Evolutionary conservation across 805 yeast genomes (phyloP).

Genomic region (Candida succiphila): DNA sequence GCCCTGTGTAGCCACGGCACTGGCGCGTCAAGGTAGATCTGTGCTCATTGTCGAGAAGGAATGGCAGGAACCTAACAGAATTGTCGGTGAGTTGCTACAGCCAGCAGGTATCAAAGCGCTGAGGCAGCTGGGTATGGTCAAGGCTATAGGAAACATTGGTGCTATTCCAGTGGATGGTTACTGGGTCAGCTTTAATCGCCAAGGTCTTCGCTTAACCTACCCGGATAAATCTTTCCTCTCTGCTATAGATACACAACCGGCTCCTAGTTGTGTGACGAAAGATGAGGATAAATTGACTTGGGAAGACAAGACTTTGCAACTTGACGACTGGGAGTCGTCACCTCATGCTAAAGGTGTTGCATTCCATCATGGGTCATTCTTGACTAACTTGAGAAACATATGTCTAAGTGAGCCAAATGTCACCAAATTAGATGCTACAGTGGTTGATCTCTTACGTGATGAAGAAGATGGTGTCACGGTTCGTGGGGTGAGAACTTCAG

Average conservation of each 20-base stretch:
- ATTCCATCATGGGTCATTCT: conserved; percentile 88
- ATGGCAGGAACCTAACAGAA: conserved; percentile 88
- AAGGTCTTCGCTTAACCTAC: conserved; percentile 54
- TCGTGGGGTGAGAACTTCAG: conserved; percentile 62
- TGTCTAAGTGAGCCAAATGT: conserved; percentile 65
- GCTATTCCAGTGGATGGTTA: conserved; percentile 78
- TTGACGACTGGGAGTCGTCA: conserved; percentile 46
- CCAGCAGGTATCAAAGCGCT: conserved; percentile 93
- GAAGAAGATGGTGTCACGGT: conserved; percentile 37
- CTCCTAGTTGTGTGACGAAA: conserved; percentile 43
- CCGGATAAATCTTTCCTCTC: conserved; percentile 49
- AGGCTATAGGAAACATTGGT: conserved; percentile 63
- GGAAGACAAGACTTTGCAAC: conserved; percentile 39
- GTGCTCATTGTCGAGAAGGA: conserved; percentile 81
- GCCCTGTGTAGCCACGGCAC: conserved; percentile 81
- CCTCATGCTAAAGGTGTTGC: conserved; percentile 66
- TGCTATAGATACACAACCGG: conserved; percentile 31
- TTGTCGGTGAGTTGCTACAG: conserved; percentile 94
- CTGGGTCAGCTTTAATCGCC: conserved; percentile 57
- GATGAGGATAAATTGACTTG: conserved; percentile 41
- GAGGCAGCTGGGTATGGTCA: conserved; percentile 71
- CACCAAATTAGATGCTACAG: conserved; percentile 75
- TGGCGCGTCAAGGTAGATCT: conserved; percentile 83
- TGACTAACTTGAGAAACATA: conserved; percentile 64
- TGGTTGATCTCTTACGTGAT: conserved; percentile 52